Evolutionary conservation across 176 grass and related monocot species (phyloP), one percentile per base, ranked within the genome.

Genomic region (Zoysia japonica): DNA sequence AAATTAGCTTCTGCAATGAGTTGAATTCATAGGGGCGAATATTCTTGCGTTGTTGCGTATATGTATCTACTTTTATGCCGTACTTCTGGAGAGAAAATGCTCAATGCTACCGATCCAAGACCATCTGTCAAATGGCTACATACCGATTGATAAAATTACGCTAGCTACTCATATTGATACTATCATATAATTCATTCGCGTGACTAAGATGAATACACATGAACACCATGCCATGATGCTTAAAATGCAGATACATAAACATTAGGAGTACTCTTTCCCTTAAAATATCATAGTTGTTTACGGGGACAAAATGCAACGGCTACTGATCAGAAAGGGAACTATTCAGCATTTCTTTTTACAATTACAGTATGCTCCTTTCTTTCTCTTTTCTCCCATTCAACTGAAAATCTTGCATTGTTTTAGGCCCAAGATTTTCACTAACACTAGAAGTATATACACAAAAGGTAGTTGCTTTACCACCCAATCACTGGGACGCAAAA

Each of bases 361-460:
- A 38, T 5, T 70, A 80, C 67, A 49, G 44, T 61, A 71, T 35
- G 49, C 52, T 35, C 38, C 13, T 60, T 60, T 70, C 52, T 50
- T 55, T 28, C 3, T 52, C 36, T 9, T 8, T 59, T 59, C 20
- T 2, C 5, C 16, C 16, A 7, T 71, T 60, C 42, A 80, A 40
- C 42, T 5, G 5, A 64, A 51, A 16, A 12, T 2, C 64, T 63
- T 81, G 45, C 36, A 9, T 48, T 81, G 5, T 49, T 45, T 8
- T 71, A 71, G 61, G 71, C 28, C 78, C 38, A 71, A 62, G 42
- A 55, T 71, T 81, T 78, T 39, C 56, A 63, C 44, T 72, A 46
- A 37, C 47, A 66, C 60, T 82, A 35, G 38, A 36, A 45, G 38
- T 82, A 73, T 65, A 52, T 82, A 65, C 80, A 81, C 67, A 81